phyloP scores from a whole-genome alignment of 257 asterid genomes.

The Primulina tabacum region DNA sequence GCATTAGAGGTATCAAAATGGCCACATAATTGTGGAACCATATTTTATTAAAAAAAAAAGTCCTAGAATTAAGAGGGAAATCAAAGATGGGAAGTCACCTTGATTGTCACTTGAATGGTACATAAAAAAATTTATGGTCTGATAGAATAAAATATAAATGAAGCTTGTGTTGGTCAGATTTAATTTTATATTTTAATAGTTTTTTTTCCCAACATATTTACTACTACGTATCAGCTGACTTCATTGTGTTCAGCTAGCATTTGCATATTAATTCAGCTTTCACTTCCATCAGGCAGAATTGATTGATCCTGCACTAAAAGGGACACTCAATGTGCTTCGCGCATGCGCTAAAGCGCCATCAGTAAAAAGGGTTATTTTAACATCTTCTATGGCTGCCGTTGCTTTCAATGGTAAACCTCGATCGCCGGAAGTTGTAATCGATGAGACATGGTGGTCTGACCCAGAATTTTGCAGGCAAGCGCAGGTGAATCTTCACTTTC shows the following conservation, averaged over 20 bases:
- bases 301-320: constrained; percentile 80
- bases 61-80: background rate
- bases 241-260: too few relatives aligned
- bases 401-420: constrained; percentile 54
- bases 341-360: constrained; percentile 69
- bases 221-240: too few relatives aligned
- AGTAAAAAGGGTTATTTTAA: constrained; percentile 59
- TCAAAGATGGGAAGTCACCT: background rate
- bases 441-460: constrained; percentile 46
- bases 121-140: too few relatives aligned
- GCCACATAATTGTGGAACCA: background rate
- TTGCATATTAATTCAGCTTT: constrained; percentile 16
- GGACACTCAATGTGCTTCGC: constrained; percentile 74
- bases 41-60: background rate
- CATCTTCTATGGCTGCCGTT: constrained; percentile 80
- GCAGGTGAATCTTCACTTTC: constrained; percentile 26
- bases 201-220: too few relatives aligned
- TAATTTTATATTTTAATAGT: too few relatives aligned
- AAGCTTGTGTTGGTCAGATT: too few relatives aligned
- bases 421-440: constrained; percentile 53
- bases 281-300: constrained; percentile 54
- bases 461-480: constrained; percentile 37
- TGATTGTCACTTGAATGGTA: too few relatives aligned
- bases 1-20: background rate
- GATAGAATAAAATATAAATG: too few relatives aligned